Conservation (phyloP, 768 basidiomycete species). For the Mycena epipterygia region DNA sequence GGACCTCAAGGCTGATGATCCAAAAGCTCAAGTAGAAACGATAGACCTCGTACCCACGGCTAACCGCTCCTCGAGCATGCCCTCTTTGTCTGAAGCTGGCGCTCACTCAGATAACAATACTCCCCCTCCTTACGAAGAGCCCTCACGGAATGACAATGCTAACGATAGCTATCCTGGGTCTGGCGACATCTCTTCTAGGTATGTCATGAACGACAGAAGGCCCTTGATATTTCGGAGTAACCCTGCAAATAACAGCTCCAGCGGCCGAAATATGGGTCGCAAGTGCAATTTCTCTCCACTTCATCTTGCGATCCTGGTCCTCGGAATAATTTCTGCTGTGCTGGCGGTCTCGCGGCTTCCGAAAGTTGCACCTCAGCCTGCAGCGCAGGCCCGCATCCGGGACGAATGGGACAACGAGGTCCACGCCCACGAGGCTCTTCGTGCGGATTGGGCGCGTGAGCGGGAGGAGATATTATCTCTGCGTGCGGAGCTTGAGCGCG, state of each 20-base stretch:
- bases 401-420: conserved; percentile 23
- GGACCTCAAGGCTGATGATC: conserved; percentile 19
- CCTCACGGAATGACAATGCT: conserved; percentile 16
- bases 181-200: conserved; percentile 13
- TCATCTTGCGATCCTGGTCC: conserved; percentile 19
- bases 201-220: conserved; percentile 7
- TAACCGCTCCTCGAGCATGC: conserved; percentile 13
- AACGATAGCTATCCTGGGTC: conserved; percentile 15
- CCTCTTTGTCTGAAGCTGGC: conserved; percentile 17
- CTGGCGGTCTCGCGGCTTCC: conserved; percentile 9
- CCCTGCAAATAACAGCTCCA: conserved; percentile 15
- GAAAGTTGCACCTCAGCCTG: conserved; percentile 12
- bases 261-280: conserved; percentile 11
- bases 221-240: conserved; percentile 5
- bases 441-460: conserved; percentile 17
- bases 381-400: conserved; percentile 1
- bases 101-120: conserved; percentile 19
- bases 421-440: conserved; percentile 19
- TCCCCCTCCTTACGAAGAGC: conserved; percentile 22
- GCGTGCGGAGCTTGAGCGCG: conserved; percentile 9
- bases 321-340: conserved; percentile 19
- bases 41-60: conserved; percentile 18
- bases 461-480: conserved; percentile 19
- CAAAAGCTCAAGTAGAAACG: conserved; percentile 10
- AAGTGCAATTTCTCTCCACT: conserved; percentile 16